Evolutionary conservation across 2,329 filamentous ascomycete species (phyloP).

Genomic region (Thyridium curvatum): DNA sequence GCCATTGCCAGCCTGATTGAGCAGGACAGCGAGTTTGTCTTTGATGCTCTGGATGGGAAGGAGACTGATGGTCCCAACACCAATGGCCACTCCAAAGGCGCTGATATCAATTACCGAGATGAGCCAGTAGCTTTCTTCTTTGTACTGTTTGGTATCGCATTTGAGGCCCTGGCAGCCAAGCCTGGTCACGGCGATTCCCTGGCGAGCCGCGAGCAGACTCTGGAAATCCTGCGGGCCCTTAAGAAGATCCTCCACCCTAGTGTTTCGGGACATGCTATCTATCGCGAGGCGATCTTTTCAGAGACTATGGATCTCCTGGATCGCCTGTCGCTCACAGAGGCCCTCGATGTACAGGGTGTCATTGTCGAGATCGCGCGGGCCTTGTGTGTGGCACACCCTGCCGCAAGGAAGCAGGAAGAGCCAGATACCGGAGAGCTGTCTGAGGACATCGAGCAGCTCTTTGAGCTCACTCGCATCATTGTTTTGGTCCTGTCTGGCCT

Average conservation of each 20-base stretch:
- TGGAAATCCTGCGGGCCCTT: slow-evolving; percentile 79
- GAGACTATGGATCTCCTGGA: slow-evolving; percentile 97
- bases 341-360: slow-evolving; percentile 78
- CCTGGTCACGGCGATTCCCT: slow-evolving; percentile 60
- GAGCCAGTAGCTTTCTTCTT: slow-evolving; percentile 99
- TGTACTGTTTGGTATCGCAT: slow-evolving; percentile 91
- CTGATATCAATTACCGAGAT: slow-evolving; percentile 94
- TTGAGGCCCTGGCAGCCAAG: slow-evolving; percentile 86
- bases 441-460: slow-evolving; percentile 96
- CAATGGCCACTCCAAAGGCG: slow-evolving; percentile 52
- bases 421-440: slow-evolving; percentile 73
- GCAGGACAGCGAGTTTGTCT: slow-evolving; percentile 95
- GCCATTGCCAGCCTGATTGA: slow-evolving; percentile 96
- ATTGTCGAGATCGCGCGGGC: slow-evolving; percentile 93
- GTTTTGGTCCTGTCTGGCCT: slow-evolving; percentile 85
- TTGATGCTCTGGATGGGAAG: slow-evolving; percentile 91
- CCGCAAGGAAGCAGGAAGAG: slow-evolving; percentile 64
- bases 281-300: slow-evolving; percentile 89
- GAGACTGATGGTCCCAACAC: slow-evolving; percentile 40
- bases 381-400: slow-evolving; percentile 85
- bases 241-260: slow-evolving; percentile 94
- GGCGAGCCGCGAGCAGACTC: slow-evolving; percentile 68
- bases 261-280: slow-evolving; percentile 93
- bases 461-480: slow-evolving; percentile 93
- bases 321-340: slow-evolving; percentile 85